phyloP scores from a whole-genome alignment of 495 filamentous ascomycete species.

The Penicillium steckii region DNA sequence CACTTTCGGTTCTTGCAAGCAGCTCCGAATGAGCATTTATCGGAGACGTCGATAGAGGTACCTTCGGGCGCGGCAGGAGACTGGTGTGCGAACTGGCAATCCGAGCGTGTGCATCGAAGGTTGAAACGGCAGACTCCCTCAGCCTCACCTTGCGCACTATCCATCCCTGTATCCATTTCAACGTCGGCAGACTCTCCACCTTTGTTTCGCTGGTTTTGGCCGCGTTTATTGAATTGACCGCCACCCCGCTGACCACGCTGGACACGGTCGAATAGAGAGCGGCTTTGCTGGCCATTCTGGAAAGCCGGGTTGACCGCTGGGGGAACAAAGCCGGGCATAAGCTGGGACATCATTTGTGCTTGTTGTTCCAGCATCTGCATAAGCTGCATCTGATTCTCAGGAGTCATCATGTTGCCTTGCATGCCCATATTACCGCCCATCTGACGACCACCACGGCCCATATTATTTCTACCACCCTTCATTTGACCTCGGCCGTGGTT shows the following conservation, averaged over 20 bases:
- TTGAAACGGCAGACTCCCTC: conserved; percentile 77
- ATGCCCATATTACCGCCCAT: conserved; percentile 48
- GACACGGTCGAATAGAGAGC: conserved; percentile 79
- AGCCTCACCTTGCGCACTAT: conserved; percentile 48
- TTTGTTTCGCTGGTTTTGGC: conserved; percentile 21
- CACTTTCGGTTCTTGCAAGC: conserved; percentile 97
- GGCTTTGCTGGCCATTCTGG: conserved; percentile 50
- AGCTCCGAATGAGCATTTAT: conserved; percentile 79
- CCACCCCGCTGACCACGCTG: conserved; percentile 46
- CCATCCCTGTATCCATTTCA: conserved; percentile 40
- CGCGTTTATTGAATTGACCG: conserved; percentile 34
- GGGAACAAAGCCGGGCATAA: conserved; percentile 49
- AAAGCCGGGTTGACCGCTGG: conserved; percentile 57
- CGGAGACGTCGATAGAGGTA: conserved; percentile 71
- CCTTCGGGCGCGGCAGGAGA: conserved; percentile 88
- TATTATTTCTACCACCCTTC: conserved; percentile 62
- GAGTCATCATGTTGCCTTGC: conserved; percentile 54
- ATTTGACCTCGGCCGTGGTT: conserved; percentile 69
- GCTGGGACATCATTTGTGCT: conserved; percentile 76
- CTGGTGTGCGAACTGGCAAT: conserved; percentile 92
- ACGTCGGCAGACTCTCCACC: conserved; percentile 29
- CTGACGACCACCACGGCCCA: conserved; percentile 49
- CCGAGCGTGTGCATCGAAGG: conserved; percentile 77
- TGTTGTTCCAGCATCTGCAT: conserved; percentile 88
- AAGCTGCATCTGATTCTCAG: conserved; percentile 74